phyloP scores from a whole-genome alignment of 768 basidiomycete species.

The Leccinum longicurvipes region DNA sequence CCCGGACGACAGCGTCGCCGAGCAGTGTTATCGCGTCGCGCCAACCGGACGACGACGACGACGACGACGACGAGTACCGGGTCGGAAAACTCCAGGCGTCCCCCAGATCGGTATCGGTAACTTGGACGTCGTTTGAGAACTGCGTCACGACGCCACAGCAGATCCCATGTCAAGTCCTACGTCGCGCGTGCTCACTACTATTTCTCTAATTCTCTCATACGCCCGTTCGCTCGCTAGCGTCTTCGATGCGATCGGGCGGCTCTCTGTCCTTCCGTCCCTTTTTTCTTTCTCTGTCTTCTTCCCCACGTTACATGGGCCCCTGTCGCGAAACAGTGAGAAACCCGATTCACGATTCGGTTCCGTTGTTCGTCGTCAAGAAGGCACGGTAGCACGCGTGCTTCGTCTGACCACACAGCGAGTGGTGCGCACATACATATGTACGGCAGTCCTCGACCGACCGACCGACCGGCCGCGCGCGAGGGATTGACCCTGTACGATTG shows the following conservation, averaged over 20 bases:
- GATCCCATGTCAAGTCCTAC: background rate
- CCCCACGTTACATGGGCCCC: constrained; percentile 18
- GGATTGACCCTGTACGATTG: background rate
- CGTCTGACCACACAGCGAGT: background rate
- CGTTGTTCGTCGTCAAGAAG: background rate
- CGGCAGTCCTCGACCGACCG: background rate
- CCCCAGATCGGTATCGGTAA: background rate
- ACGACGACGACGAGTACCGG: background rate
- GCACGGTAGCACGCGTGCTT: background rate
- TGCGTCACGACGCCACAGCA: background rate
- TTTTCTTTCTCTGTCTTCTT: background rate
- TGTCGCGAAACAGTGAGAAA: background rate
- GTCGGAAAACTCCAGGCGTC: background rate
- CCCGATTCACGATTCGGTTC: background rate
- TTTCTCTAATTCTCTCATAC: background rate
- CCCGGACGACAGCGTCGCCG: background rate
- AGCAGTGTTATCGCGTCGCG: background rate
- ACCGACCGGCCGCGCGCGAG: background rate
- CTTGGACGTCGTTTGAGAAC: background rate
- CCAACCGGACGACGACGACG: background rate
- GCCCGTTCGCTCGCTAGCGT: background rate
- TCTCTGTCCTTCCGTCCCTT: background rate
- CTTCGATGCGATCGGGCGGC: background rate
- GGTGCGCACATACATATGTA: background rate
- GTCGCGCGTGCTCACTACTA: background rate